These are phyloP conservation scores for Eucalyptus polybractea DNA, from an alignment of 345 rosid genomes.

Conservation along the genomic window DNA sequence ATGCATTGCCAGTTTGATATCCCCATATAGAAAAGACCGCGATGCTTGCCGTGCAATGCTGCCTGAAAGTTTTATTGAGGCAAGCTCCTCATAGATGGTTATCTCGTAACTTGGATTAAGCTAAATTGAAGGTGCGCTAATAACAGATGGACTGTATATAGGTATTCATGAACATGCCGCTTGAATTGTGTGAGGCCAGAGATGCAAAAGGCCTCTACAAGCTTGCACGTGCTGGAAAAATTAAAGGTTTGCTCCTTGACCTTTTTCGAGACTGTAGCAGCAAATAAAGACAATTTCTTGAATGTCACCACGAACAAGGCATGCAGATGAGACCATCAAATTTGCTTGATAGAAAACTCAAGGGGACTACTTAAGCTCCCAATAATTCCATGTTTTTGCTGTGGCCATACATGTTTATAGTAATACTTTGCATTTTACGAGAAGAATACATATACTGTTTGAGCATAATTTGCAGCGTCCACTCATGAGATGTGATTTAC, in stretches of 20 bases:
- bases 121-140: neutral
- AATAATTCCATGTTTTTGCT: neutral
- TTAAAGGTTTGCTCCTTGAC: constrained; percentile 39
- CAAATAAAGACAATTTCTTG: neutral
- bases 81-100: constrained; percentile 2
- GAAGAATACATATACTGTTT: neutral
- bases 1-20: constrained; percentile 87
- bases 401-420: neutral
- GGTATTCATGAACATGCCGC: constrained; percentile 92
- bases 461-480: neutral
- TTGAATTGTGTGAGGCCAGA: constrained; percentile 72
- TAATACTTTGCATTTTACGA: neutral
- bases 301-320: neutral
- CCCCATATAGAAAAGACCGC: constrained; percentile 79
- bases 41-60: constrained; percentile 82
- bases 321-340: neutral
- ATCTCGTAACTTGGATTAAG: neutral
- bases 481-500: neutral
- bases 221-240: constrained; percentile 90
- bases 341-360: neutral
- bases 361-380: neutral
- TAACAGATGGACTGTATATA: constrained; percentile 1
- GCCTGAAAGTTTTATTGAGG: constrained; percentile 69
- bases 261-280: neutral
- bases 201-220: constrained; percentile 87